Evolutionary conservation across 2,329 filamentous ascomycete genomes (phyloP), one percentile per base, ranked within the genome.

Genomic region (Aphanoascus verrucosus): DNA sequence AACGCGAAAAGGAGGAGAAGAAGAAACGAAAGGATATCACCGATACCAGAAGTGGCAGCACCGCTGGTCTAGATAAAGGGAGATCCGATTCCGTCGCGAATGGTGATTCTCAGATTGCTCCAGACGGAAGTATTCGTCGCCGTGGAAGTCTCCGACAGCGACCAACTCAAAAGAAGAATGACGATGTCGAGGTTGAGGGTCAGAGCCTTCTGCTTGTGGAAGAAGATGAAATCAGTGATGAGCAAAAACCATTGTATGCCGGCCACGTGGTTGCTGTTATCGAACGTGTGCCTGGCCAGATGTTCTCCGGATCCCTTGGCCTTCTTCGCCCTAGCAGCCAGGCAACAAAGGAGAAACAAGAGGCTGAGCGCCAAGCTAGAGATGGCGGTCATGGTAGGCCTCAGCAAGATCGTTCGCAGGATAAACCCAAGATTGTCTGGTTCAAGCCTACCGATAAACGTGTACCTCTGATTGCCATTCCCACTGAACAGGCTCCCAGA

Each of bases 351-450:
- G 93, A 98, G 76, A 97, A 97, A 76, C 93, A 98, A 69, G 93
- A 98, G 69, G 93, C 93, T 43, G 93, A 98, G 75, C 84, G 93
- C 58, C 85, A 87, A 60, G 89, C 90, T 62, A 84, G 91, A 61
- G 91, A 97, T 67, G 91, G 90, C 58, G 79, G 76, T 60, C 78
- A 79, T 59, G 83, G 85, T 58, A 80, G 79, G 56, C 80, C 84
- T 51, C 84, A 93, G 60, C 87, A 90, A 57, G 84, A 85, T 59
- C 87, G 90, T 52, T 82, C 87, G 58, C 89, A 94, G 67, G 93
- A 98, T 59, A 96, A 96, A 74, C 93, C 93, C 58, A 98, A 98
- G 82, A 98, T 98, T 72, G 93, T 98, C 41, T 98, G 93, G 93
- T 98, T 98, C 77, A 98, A 98, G 77, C 93, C 93, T 55, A 98